Percentiles rank a stretch among this genome's conserved stretches.
These are phyloP conservation scores for Sapria himalayana DNA, from an alignment of 345 rosid genomes.

Conservation along the genomic window DNA sequence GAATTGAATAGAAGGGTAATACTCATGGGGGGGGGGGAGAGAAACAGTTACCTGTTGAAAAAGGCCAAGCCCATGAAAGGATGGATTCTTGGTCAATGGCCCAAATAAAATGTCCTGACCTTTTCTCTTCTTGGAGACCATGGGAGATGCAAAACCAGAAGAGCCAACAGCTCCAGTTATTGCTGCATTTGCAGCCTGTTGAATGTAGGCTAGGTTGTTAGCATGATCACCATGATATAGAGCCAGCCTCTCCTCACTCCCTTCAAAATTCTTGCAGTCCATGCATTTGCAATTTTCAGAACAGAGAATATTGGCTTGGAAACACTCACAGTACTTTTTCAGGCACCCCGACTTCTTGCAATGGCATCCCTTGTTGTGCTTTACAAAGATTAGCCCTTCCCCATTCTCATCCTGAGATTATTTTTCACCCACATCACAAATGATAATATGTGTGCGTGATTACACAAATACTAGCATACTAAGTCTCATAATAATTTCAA, in stretches of 20 bases:
- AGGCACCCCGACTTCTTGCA: constrained; percentile 98
- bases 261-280: constrained; percentile 95
- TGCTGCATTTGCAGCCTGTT: constrained; percentile 98
- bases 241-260: constrained; percentile 93
- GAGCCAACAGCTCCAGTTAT: constrained; percentile 95
- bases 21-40: too few relatives aligned
- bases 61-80: constrained; percentile 36
- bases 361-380: constrained; percentile 98
- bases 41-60: constrained; percentile 60
- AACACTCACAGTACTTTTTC: constrained; percentile 95
- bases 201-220: constrained; percentile 65
- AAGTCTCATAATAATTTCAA: background rate
- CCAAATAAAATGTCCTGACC: constrained; percentile 59
- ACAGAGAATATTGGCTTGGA: constrained; percentile 92
- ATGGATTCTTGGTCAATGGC: constrained; percentile 34
- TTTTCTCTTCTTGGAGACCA: constrained; percentile 64
- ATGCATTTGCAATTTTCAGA: constrained; percentile 92
- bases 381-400: constrained; percentile 45
- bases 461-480: background rate
- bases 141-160: constrained; percentile 69
- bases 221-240: constrained; percentile 82
- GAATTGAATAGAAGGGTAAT: too few relatives aligned
- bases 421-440: too few relatives aligned
- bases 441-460: too few relatives aligned
- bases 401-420: constrained; percentile 58